A percentile compares a stretch with the other conserved stretches of the same genome.
Conservation (phyloP, 2,329 filamentous ascomycete species). For the Clonostachys rosea region DNA sequence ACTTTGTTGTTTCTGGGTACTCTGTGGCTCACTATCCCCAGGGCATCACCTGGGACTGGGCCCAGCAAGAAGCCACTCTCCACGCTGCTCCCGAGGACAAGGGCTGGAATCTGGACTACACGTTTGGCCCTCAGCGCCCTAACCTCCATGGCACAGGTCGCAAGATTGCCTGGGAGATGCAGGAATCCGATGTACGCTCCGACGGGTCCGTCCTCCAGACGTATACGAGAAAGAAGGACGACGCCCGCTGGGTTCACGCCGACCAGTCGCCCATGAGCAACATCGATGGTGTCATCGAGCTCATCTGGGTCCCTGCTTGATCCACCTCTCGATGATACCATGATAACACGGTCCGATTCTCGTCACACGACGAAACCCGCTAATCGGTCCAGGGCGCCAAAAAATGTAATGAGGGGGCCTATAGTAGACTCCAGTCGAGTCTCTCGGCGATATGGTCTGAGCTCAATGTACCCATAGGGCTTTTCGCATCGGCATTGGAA, state of each 20-base stretch:
- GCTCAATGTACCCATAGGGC: too few relatives aligned
- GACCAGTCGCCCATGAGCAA: constrained; percentile 43
- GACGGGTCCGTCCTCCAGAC: constrained; percentile 48
- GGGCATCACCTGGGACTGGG: constrained; percentile 42
- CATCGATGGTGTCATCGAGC: constrained; percentile 49
- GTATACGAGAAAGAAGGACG: constrained; percentile 46
- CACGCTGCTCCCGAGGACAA: constrained; percentile 39
- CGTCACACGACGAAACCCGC: not conserved
- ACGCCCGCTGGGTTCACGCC: constrained; percentile 45
- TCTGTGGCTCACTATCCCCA: constrained; percentile 52
- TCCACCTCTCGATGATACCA: not conserved
- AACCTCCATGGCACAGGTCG: constrained; percentile 41
- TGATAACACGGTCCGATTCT: not conserved
- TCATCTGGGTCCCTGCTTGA: constrained; percentile 44
- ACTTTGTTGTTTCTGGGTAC: constrained; percentile 54
- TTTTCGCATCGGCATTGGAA: too few relatives aligned
- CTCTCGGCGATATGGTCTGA: too few relatives aligned
- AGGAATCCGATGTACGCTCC: constrained; percentile 38
- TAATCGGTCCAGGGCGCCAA: not conserved
- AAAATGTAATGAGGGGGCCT: not conserved
- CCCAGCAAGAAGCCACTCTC: constrained; percentile 49
- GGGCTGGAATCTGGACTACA: constrained; percentile 46
- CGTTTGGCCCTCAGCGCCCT: constrained; percentile 42
- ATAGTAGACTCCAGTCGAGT: too few relatives aligned
- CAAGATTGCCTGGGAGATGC: constrained; percentile 50